Conservation (phyloP, 768 basidiomycete species). For the Favolaschia claudopus region DNA sequence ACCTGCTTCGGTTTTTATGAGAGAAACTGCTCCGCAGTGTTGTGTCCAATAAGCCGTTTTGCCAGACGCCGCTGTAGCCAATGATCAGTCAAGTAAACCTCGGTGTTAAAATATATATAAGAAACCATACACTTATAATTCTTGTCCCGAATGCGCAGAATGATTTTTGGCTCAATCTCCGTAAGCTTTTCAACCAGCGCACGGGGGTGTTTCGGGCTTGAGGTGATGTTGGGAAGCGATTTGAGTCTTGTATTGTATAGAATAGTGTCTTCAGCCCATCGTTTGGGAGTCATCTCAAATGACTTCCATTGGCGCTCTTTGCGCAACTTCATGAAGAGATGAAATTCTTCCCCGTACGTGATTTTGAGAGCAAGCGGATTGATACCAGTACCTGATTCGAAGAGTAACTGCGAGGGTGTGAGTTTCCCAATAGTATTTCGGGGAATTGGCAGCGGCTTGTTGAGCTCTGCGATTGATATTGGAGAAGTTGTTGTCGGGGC, state of each 20-base stretch:
- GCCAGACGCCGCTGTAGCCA: too few relatives aligned
- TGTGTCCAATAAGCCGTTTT: too few relatives aligned
- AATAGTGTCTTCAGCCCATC: conserved; percentile 20
- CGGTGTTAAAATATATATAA: neutral
- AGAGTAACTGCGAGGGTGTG: conserved; percentile 7
- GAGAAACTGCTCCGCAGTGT: too few relatives aligned
- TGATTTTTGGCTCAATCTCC: conserved; percentile 15
- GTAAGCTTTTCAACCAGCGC: conserved; percentile 19
- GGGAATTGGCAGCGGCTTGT: neutral
- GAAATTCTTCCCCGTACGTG: conserved; percentile 15
- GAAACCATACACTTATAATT: conserved; percentile 22
- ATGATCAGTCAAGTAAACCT: too few relatives aligned
- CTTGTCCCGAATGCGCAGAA: conserved; percentile 3
- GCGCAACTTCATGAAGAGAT: conserved; percentile 31
- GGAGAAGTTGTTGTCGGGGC: too few relatives aligned
- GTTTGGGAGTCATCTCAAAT: conserved; percentile 24
- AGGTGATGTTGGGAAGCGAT: neutral
- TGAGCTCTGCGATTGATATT: neutral
- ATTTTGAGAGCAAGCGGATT: conserved; percentile 6
- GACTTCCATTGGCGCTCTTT: conserved; percentile 26
- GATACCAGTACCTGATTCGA: neutral
- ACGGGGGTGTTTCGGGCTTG: conserved; percentile 20
- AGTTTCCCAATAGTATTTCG: neutral
- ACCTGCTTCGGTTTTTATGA: too few relatives aligned
- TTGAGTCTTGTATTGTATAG: conserved; percentile 19